Evolutionary conservation across 2,329 filamentous ascomycete genomes (phyloP), one percentile per base, ranked within the genome.

Genomic region (Pseudogymnoascus sp.): DNA sequence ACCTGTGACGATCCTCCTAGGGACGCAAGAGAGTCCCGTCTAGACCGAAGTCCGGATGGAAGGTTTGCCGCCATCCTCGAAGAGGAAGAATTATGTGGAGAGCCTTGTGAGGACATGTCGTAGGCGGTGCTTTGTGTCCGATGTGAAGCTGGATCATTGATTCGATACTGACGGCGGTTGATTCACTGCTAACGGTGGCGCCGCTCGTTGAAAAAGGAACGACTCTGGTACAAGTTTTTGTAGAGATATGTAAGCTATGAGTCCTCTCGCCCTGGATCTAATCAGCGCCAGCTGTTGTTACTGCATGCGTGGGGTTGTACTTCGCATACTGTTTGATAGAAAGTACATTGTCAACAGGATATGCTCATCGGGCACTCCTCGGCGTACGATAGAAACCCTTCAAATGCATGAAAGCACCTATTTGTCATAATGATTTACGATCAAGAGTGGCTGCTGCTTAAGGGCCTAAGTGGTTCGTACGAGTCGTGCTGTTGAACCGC

Each of bases 11-110:
- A 73, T 5, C 68, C 75, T 25, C 77, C 76, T 13, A 80, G 66
- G 25, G 85, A 86, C 17, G 74, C 73, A 36, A 77, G 71, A 21
- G 81, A 83, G n/a, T 74, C 76, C 59, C 79, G 76, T 25, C 77
- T 71, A 12, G 72, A 73, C 21, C 67, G 65, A 15, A 69, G 58
- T 9, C 65, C 67, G 4, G 68, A 64, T 9, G 68, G 65, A 15
- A 67, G 48, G 25, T 69, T 62, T 12, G 36, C n/a, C 9, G 42
- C 25, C 29, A 67, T 66, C 3, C 67, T 59, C 31, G 63, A 61
- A 21, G 58, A 63, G 55, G 61, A 62, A 8, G 65, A 68, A 36
- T 65, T 44, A 41, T 60, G 66, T 2, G 69, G 67, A 10, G 71
- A 72, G 58, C 69, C 66, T 59, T 70, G 62, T 17, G 68, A 65